Evolutionary conservation across 257 asterid genomes (phyloP), one percentile per base, ranked within the genome.

Genomic region (Handroanthus guayacan): DNA sequence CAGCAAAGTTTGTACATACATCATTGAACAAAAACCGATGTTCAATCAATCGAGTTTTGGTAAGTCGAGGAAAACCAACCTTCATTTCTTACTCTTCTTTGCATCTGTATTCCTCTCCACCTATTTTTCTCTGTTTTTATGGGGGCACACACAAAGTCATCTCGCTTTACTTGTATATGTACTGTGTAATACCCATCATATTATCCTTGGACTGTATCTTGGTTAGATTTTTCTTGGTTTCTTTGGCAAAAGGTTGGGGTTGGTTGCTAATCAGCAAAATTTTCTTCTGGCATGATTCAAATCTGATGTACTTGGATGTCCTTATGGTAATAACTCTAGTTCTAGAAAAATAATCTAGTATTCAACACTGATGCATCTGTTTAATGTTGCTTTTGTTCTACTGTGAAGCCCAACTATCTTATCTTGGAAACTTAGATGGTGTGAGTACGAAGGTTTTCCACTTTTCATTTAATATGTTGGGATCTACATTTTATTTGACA

Each of bases 1-100:
- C 99, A n/a, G 89, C 97, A 45, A 95, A 95, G 89, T 95, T 92
- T 87, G 99, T 91, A 38, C 99, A 95, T 84, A 93, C 98, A 63
- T 95, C 99, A 70, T 82, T 93, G 70, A 95, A 95, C 89, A 95
- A 95, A 89, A 95, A 92, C 80, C 88, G 98, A 41, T 92, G 98
- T 87, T 86, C 99, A 52, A 93, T 95, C 73, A 95, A 95, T 84
- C 84, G 94, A 73, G 98, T 95, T 73, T 72, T 88, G 92, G 99
- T 94, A 76, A 90, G 97, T 87, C 58, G 79, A 79, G 71, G 76
- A 71, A 78, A 73, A 66, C 55, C 64, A 4, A 79, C 31, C 34
- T 69, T 75, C 60, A 52, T 48, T 70, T 47, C 55, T 72, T 65
- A 52, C 75, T 82, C 52, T 38, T 80, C 56, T 70, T 47, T 66